Base-by-base conservation (phyloP, 495 filamentous ascomycete species). In the Jackrogersella minutella region DNA sequence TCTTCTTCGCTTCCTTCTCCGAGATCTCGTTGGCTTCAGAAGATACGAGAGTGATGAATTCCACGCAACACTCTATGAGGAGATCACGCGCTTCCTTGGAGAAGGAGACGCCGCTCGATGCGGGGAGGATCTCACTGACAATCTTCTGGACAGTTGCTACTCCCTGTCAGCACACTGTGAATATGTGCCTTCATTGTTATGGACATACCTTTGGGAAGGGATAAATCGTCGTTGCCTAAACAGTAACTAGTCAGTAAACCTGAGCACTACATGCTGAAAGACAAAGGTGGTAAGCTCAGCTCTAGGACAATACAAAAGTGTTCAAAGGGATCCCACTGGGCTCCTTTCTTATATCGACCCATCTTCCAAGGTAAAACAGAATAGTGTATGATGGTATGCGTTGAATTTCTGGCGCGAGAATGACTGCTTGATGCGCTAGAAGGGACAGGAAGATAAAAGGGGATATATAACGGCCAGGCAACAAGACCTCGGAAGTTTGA, bases 11-110 rank as follows among this genome's bases (percentile, higher is more conserved):
- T 65, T 99, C 95, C 71, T 94, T 96, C 78, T 99, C 95, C 13
- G 93, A 92, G 64, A 99, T 99, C 68, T 99, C 95, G 75, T 99
- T 99, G 7, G 95, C 96, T 80, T 99, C 93, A 33, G 91, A 95
- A 21, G 93, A 97, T 56, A 99, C 91, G 56, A 99, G 85, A 8
- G 96, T 97, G 76, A 99, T 97, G 81, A 98, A 99, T 74, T 99
- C 95, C 64, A 98, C 95, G 74, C 96, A 99, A 82, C 94, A 98
- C 78, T 98, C 95, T 79, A 98, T 98, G 40, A 99, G 85, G 3
- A 97, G 82, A 70, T 99, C 95, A 50, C 96, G 88, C 2, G 95
- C 92, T 69, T 99, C 95, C 78, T 94, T 96, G 21, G 92, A 90
- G 74, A 97, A 98, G n/a, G 81, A 79, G 21, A 84, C 69, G 9